Percentiles rank a stretch among this genome's conserved stretches.
These are phyloP conservation scores for Setaria italica DNA, from an alignment of 202 grass and related monocot genomes.

Conservation along the genomic window DNA sequence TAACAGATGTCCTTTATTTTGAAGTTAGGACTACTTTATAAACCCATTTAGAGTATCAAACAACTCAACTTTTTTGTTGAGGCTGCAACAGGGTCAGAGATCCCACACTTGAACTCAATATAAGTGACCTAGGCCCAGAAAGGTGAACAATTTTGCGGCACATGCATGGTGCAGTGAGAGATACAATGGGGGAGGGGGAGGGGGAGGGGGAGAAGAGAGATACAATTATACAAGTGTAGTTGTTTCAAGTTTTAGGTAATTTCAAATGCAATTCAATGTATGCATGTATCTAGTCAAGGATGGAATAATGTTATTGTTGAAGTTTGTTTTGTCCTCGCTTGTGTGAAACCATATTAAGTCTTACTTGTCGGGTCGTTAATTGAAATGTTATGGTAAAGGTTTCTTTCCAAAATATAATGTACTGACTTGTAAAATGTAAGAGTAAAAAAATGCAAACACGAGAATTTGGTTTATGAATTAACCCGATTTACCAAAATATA, in stretches of 20 bases:
- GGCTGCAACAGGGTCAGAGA: no score
- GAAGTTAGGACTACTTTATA: not conserved
- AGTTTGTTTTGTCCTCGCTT: not conserved
- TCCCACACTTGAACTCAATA: no score
- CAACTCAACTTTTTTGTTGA: not conserved
- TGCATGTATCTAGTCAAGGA: not conserved
- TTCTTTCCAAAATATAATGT: not conserved
- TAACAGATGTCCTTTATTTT: not conserved
- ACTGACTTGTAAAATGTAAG: not conserved
- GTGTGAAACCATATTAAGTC: not conserved
- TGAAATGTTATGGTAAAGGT: not conserved
- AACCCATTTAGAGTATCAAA: not conserved
- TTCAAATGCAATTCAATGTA: not conserved
- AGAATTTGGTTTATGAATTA: not conserved
- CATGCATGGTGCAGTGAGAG: no score
- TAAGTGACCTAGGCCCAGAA: no score
- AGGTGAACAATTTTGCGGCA: no score
- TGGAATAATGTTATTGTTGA: not conserved
- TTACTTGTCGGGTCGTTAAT: not conserved
- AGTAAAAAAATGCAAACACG: not conserved
- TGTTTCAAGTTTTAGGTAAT: not conserved
- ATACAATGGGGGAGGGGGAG: no score
- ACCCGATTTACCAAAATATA: not conserved
- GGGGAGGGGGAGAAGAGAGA: no score
- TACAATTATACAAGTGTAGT: not conserved